Conservation (phyloP, 768 basidiomycete species). For the Boletus rubescentipes region DNA sequence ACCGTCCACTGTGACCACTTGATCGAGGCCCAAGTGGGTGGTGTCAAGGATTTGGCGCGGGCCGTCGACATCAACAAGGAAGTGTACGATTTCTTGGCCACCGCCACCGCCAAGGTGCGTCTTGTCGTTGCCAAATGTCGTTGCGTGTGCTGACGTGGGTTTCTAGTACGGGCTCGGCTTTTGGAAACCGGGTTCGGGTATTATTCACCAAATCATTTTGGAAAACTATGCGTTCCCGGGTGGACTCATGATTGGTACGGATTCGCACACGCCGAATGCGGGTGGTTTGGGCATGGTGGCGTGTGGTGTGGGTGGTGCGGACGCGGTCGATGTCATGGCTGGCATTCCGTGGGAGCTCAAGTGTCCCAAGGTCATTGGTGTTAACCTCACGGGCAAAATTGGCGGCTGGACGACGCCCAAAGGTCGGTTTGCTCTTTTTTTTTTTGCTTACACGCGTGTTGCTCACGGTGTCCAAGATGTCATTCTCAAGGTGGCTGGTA, state of each 20-base stretch:
- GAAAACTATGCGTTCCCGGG: conserved; percentile 99
- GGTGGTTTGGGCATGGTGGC: conserved; percentile 99
- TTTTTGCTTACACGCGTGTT: neutral
- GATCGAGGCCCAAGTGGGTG: conserved; percentile 95
- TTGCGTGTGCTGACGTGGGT: neutral
- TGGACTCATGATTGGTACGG: conserved; percentile 99
- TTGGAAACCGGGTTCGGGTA: conserved; percentile 99
- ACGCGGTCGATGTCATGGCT: conserved; percentile 99
- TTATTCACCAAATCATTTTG: conserved; percentile 98
- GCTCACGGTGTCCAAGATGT: conserved; percentile 59
- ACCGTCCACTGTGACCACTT: conserved; percentile 99
- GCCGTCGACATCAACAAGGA: conserved; percentile 95
- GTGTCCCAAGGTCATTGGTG: conserved; percentile 98
- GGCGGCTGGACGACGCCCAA: conserved; percentile 97
- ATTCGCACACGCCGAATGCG: conserved; percentile 98
- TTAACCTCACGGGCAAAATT: conserved; percentile 94
- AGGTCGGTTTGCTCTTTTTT: conserved; percentile 45
- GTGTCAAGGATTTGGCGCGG: conserved; percentile 89
- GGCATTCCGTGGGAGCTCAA: conserved; percentile 98
- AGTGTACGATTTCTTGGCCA: conserved; percentile 99
- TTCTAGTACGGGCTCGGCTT: conserved; percentile 94
- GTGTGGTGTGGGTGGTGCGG: conserved; percentile 98
- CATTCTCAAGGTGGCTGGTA: conserved; percentile 98
- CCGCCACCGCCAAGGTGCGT: conserved; percentile 84
- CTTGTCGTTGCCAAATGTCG: conserved; percentile 1